Conservation (phyloP, 495 filamentous ascomycete genomes). For the Penicillium canescens region DNA sequence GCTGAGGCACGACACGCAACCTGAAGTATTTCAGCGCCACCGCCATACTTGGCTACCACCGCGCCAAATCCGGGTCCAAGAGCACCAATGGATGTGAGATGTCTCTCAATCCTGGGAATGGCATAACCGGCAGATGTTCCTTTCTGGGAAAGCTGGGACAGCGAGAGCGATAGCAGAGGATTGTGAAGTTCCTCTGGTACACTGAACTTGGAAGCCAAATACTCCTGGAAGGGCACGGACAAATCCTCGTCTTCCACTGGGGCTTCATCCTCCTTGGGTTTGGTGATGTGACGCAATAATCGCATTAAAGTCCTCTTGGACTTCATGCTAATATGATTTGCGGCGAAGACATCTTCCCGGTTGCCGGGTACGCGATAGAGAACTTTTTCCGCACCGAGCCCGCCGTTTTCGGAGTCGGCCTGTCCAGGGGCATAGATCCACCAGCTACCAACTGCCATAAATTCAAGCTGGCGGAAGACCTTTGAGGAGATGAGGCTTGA, state of each 20-base stretch:
- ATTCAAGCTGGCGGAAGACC: conserved; percentile 86
- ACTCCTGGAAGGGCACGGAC: conserved; percentile 57
- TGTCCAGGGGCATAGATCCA: conserved; percentile 60
- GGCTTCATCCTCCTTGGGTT: conserved; percentile 30
- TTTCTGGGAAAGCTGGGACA: conserved; percentile 60
- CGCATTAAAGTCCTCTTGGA: conserved; percentile 84
- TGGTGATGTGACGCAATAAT: conserved; percentile 68
- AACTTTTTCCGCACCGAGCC: conserved; percentile 12
- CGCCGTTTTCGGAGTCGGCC: conserved; percentile 6
- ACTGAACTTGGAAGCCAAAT: conserved; percentile 70
- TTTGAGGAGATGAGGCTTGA: conserved; percentile 80
- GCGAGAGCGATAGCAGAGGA: conserved; percentile 75
- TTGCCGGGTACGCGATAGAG: conserved; percentile 74
- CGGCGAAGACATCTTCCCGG: conserved; percentile 83
- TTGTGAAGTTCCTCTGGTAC: conserved; percentile 67
- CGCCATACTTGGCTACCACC: conserved; percentile 89
- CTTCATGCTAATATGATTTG: conserved; percentile 67
- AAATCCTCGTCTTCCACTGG: conserved; percentile 27
- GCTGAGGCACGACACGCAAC: conserved; percentile 90
- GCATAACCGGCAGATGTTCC: conserved; percentile 65
- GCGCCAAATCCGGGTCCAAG: conserved; percentile 86
- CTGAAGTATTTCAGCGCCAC: conserved; percentile 87
- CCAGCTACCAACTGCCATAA: conserved; percentile 92
- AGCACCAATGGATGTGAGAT: conserved; percentile 82
- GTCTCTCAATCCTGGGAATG: conserved; percentile 68